Evolutionary conservation across 1,284 basidiomycete genomes (phyloP).

Genomic region (Leccinum subrobustum): DNA sequence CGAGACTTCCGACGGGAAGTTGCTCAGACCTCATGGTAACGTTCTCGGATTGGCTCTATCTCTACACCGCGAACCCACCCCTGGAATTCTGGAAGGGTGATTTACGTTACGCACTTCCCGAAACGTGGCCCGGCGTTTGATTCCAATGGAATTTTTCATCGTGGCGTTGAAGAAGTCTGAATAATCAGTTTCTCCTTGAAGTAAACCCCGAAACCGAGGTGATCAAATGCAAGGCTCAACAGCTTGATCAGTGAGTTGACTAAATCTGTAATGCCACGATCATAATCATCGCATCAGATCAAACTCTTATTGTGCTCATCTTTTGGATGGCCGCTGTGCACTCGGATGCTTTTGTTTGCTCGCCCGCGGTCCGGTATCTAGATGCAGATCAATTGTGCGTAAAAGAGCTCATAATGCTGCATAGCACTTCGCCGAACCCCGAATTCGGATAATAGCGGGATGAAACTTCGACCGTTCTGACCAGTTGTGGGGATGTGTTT

Average conservation of each 20-base stretch:
- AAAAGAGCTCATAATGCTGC: background rate
- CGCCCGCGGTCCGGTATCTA: constrained; percentile 1
- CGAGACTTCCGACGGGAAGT: background rate
- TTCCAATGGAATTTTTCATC: constrained; percentile 11
- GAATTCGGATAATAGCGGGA: constrained; percentile 2
- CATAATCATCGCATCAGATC: background rate
- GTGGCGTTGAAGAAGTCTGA: background rate
- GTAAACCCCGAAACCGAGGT: background rate
- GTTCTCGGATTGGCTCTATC: background rate
- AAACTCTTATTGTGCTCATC: background rate
- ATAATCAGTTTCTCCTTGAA: background rate
- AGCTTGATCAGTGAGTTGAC: background rate
- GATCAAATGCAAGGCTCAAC: background rate
- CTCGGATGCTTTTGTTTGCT: background rate
- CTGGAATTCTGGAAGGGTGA: background rate
- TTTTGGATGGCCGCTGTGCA: background rate
- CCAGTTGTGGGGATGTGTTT: background rate
- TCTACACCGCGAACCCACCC: background rate
- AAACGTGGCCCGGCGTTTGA: constrained; percentile 5
- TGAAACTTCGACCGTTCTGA: background rate
- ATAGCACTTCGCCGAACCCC: constrained; percentile 1
- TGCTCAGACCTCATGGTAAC: constrained; percentile 3
- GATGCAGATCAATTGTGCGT: background rate
- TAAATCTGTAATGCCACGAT: background rate
- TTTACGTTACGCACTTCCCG: constrained; percentile 6